Conservation (phyloP, 1,284 basidiomycete species). For the Malassezia restricta region DNA sequence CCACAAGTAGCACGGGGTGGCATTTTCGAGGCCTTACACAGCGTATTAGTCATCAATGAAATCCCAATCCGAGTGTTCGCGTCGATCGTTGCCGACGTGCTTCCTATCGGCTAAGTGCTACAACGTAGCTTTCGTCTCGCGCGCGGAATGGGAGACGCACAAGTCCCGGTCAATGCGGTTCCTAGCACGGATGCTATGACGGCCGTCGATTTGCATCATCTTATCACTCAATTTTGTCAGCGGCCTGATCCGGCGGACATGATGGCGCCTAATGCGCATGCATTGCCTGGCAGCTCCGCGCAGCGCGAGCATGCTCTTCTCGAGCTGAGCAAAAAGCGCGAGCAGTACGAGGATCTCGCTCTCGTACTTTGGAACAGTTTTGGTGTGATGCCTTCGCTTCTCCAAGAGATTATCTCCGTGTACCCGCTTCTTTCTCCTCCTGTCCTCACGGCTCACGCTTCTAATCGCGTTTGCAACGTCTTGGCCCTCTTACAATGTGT, state of each 20-base stretch:
- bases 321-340: conserved; percentile 95
- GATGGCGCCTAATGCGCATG: conserved; percentile 15
- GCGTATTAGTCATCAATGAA: no score
- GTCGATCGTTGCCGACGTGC: no score
- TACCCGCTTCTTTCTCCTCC: conserved; percentile 93
- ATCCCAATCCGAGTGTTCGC: no score
- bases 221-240: conserved; percentile 45
- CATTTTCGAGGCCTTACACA: no score
- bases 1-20: no score
- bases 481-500: conserved; percentile 95
- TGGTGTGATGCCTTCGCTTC: conserved; percentile 94
- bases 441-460: conserved; percentile 89
- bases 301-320: conserved; percentile 49
- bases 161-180: neutral
- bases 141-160: conserved; percentile 11
- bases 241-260: conserved; percentile 28
- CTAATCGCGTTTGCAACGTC: conserved; percentile 98
- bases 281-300: conserved; percentile 30
- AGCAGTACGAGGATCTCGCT: conserved; percentile 96
- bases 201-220: conserved; percentile 39
- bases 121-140: no score
- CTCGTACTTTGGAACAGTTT: conserved; percentile 98
- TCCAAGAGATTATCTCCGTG: conserved; percentile 96
- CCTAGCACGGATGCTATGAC: conserved; percentile 15
- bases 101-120: no score